Evolutionary conservation across 192 early-diverging fungal genomes (phyloP).

Genomic region (Diversispora epigaea): DNA sequence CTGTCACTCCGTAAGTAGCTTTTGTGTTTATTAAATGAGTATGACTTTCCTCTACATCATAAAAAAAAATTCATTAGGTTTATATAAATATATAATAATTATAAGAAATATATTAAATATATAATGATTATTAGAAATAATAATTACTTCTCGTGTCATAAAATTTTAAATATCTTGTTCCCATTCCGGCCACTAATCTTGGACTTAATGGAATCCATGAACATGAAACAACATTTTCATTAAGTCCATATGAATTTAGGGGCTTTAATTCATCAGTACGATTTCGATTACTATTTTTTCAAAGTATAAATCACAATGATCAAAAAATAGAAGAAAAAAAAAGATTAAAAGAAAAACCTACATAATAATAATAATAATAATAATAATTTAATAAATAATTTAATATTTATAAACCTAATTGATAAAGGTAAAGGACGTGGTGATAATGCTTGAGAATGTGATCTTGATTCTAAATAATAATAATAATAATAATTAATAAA

Average conservation of each 20-base stretch:
- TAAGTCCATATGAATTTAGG: conserved; percentile 59
- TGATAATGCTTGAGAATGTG: no score
- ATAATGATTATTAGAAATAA: neutral
- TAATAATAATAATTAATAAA: no score
- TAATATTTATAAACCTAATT: no score
- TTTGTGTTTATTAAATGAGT: conserved; percentile 59
- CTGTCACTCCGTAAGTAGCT: conserved; percentile 62
- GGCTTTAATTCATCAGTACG: conserved; percentile 38
- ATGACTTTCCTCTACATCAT: conserved; percentile 40
- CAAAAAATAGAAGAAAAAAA: neutral
- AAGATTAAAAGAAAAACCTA: neutral
- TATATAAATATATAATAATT: neutral
- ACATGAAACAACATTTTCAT: conserved; percentile 66
- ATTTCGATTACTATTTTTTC: conserved; percentile 24
- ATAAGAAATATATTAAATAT: neutral
- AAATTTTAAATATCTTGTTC: conserved; percentile 63
- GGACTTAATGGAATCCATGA: conserved; percentile 63
- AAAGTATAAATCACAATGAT: neutral
- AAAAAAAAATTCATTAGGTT: conserved; percentile 2
- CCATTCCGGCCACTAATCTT: conserved; percentile 71
- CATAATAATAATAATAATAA: no score
- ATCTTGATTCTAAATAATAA: no score
- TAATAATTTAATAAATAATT: no score
- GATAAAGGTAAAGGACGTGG: no score
- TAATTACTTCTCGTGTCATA: conserved; percentile 65